Evolutionary conservation across 2,329 filamentous ascomycete genomes (phyloP).

Genomic region (Diaporthe vaccinii): DNA sequence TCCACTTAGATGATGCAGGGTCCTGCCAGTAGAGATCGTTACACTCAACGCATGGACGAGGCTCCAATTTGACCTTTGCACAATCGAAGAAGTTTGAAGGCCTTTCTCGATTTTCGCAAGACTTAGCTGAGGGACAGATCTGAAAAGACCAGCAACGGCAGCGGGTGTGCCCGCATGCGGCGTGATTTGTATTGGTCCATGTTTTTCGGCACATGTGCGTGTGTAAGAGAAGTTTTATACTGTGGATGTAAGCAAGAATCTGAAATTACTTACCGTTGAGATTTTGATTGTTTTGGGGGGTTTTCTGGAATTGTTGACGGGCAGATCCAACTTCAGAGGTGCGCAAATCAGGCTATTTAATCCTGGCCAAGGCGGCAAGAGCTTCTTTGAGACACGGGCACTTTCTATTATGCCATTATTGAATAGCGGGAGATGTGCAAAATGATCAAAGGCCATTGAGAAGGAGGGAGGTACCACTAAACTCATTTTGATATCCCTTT

Average conservation of each 20-base stretch:
- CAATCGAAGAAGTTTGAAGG: background rate
- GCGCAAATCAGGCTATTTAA: no score
- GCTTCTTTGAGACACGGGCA: background rate
- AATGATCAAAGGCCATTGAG: background rate
- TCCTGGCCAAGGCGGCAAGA: no score
- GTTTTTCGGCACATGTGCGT: background rate
- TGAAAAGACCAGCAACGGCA: background rate
- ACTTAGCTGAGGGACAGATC: background rate
- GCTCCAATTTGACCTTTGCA: background rate
- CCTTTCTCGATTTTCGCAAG: background rate
- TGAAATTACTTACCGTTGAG: background rate
- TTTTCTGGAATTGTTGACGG: background rate
- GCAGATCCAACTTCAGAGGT: background rate
- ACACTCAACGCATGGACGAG: background rate
- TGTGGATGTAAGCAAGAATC: no score
- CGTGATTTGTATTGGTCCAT: slow-evolving; percentile 1
- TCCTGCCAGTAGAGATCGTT: background rate
- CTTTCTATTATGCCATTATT: background rate
- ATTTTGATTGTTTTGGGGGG: background rate
- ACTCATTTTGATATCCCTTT: background rate
- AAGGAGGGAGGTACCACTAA: no score
- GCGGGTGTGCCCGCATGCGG: background rate
- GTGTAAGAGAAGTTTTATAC: no score
- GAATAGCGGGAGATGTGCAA: background rate
- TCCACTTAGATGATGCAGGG: background rate